Evolutionary conservation across 352 stramenopile species (phyloP).

Genomic region (Phytophthora melonis): DNA sequence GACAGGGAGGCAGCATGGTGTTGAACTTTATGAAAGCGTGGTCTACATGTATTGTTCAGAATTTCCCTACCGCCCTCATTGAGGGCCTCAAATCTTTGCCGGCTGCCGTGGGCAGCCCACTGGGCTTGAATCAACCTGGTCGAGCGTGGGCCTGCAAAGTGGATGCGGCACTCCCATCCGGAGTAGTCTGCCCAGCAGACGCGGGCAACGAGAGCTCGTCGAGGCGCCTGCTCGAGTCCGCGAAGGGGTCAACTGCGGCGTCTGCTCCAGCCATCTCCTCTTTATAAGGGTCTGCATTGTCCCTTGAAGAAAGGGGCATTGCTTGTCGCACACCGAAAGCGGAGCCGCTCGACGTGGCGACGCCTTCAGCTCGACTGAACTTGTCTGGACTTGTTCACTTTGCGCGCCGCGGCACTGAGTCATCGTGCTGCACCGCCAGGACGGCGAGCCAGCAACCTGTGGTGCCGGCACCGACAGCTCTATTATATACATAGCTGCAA

Average conservation of each 20-base stretch:
- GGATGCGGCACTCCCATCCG: slow-evolving; percentile 8
- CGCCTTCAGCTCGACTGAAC: slow-evolving; percentile 36
- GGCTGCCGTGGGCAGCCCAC: no score
- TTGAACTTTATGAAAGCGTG: neutral
- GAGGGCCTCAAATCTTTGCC: neutral
- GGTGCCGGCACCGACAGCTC: neutral
- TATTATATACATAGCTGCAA: no score
- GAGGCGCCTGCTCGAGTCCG: neutral
- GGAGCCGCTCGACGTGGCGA: slow-evolving; percentile 14
- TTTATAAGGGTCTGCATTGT: neutral
- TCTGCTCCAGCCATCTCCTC: slow-evolving; percentile 14
- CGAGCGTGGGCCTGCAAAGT: slow-evolving; percentile 2
- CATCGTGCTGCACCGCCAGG: slow-evolving; percentile 22
- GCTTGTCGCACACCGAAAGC: neutral
- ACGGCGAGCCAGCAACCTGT: neutral
- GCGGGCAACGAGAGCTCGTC: neutral
- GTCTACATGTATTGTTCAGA: no score
- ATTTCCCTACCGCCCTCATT: no score
- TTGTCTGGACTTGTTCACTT: slow-evolving; percentile 38
- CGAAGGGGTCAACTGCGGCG: slow-evolving; percentile 20
- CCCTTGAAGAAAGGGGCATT: slow-evolving; percentile 12
- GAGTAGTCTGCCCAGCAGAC: slow-evolving; percentile 9
- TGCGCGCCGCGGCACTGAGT: slow-evolving; percentile 13
- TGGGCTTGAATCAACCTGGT: neutral
- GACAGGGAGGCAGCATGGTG: neutral